Percentiles rank a stretch among this genome's conserved stretches.
Conservation (phyloP, 108 stramenopile species). For the Skeletonema costatum region DNA sequence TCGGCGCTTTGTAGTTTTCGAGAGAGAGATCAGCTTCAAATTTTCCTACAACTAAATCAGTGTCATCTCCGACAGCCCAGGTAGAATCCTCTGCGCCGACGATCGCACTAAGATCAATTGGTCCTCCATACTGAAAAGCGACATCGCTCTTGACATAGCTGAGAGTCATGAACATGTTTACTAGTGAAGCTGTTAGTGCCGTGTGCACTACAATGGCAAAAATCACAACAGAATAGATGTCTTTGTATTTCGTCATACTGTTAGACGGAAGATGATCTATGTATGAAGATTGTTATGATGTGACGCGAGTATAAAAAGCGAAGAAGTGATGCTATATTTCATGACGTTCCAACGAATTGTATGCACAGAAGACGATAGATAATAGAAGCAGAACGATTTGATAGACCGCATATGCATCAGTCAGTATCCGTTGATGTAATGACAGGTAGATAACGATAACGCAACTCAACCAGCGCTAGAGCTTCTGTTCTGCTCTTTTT, state of each 20-base stretch:
- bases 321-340: not conserved
- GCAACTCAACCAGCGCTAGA: too few relatives aligned
- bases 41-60: not conserved
- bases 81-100: not conserved
- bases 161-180: not conserved
- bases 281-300: not conserved
- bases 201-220: not conserved
- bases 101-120: not conserved
- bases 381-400: too few relatives aligned
- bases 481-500: too few relatives aligned
- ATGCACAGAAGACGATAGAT: too few relatives aligned
- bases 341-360: not conserved
- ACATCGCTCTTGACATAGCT: not conserved
- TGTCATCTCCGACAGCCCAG: not conserved
- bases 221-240: not conserved
- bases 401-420: too few relatives aligned
- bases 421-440: too few relatives aligned
- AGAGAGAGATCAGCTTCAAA: not conserved
- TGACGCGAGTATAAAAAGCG: not conserved
- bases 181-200: not conserved
- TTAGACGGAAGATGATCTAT: not conserved
- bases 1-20: not conserved
- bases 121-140: not conserved
- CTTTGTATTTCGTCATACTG: not conserved
- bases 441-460: too few relatives aligned